phyloP scores from a whole-genome alignment of 345 rosid genomes.

The Euphorbia lathyris region DNA sequence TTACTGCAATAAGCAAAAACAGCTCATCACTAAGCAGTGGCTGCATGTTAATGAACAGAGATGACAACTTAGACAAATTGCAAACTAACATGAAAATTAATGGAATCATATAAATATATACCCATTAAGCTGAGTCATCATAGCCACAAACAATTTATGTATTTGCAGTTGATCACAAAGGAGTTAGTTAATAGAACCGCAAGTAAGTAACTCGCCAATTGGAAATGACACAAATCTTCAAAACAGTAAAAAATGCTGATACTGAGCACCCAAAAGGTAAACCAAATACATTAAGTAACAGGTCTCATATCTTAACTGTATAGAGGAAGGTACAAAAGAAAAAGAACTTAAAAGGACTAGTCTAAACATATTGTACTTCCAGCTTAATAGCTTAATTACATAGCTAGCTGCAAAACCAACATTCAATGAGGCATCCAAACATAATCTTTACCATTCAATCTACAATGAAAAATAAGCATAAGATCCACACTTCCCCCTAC shows the following conservation, averaged over 20 bases:
- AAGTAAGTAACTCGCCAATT: neutral
- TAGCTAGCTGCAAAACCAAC: neutral
- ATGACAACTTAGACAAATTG: neutral
- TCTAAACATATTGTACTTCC: neutral
- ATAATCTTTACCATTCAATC: neutral
- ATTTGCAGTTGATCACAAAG: neutral
- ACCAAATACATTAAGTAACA: neutral
- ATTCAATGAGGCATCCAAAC: neutral
- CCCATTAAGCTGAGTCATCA: neutral
- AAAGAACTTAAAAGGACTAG: neutral
- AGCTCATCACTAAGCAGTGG: neutral
- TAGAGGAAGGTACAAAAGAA: neutral
- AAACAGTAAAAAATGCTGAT: neutral
- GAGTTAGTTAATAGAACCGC: neutral
- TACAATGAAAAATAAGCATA: neutral
- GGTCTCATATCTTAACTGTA: neutral
- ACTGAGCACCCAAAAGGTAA: neutral
- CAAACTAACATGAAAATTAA: neutral
- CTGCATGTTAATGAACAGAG: neutral
- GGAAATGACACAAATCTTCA: neutral
- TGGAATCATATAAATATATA: neutral
- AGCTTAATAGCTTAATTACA: neutral
- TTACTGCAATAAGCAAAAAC: neutral
- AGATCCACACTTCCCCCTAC: neutral
- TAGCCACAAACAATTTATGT: neutral